phyloP scores from a whole-genome alignment of 2,329 filamentous ascomycete species.

The Neofusicoccum sp. region DNA sequence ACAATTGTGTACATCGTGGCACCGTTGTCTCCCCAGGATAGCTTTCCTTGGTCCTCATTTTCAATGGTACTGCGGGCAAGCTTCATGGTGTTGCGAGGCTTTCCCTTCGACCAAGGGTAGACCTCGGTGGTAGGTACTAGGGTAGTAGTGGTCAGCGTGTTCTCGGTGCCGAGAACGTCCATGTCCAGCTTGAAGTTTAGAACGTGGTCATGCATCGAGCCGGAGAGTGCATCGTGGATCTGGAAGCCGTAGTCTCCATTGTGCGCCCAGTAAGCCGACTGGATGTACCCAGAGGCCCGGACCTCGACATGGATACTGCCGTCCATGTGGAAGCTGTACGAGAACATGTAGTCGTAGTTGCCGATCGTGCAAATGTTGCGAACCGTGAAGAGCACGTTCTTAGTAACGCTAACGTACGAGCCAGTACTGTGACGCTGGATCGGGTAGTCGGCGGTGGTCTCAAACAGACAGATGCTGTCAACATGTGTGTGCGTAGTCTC shows the following conservation, averaged over 20 bases:
- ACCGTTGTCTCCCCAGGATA: conserved; percentile 50
- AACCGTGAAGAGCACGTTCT: conserved; percentile 41
- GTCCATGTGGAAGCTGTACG: conserved; percentile 31
- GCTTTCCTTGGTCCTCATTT: conserved; percentile 36
- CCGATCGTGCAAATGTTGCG: conserved; percentile 48
- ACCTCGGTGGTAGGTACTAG: conserved; percentile 30
- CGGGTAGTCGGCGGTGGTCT: conserved; percentile 29
- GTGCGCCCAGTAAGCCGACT: conserved; percentile 26
- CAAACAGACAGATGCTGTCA: conserved; percentile 50
- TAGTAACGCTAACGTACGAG: conserved; percentile 30
- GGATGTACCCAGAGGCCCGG: conserved; percentile 31
- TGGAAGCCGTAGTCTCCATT: conserved; percentile 38
- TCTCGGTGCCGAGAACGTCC: conserved; percentile 37
- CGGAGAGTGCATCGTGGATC: conserved; percentile 38
- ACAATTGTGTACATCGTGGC: conserved; percentile 51
- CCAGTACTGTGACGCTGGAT: conserved; percentile 32
- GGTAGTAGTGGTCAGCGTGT: conserved; percentile 35
- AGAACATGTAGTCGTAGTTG: conserved; percentile 32
- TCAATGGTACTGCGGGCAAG: conserved; percentile 43
- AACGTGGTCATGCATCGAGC: conserved; percentile 39
- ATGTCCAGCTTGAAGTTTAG: conserved; percentile 44
- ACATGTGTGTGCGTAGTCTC: conserved; percentile 47
- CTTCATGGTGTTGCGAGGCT: conserved; percentile 53
- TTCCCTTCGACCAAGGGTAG: conserved; percentile 53
- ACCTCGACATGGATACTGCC: conserved; percentile 28